Evolutionary conservation across 305 asterid species (phyloP).

Genomic region (Fraxinus baroniana): DNA sequence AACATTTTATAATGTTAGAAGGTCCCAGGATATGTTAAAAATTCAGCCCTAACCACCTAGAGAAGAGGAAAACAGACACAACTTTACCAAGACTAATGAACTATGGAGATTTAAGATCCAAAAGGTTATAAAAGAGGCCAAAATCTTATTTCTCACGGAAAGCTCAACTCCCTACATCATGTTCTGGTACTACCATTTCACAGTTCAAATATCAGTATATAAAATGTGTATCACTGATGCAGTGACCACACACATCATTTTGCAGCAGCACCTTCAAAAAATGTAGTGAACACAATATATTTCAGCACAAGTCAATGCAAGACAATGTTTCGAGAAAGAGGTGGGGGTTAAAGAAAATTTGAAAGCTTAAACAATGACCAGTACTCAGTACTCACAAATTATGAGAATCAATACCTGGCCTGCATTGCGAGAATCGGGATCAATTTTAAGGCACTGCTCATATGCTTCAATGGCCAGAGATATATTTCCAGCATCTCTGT

Average conservation of each 20-base stretch:
- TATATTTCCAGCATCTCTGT: conserved; percentile 98
- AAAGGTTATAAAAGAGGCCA: neutral
- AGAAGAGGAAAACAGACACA: neutral
- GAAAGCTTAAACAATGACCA: neutral
- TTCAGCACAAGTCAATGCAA: neutral
- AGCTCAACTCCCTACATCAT: neutral
- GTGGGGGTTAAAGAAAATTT: neutral
- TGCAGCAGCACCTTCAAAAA: conserved; percentile 11
- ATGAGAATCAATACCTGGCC: conserved; percentile 40
- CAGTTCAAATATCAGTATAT: neutral
- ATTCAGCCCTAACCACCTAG: neutral
- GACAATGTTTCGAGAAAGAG: conserved; percentile 14
- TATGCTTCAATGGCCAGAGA: conserved; percentile 97
- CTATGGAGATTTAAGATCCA: neutral
- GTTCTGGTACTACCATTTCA: neutral
- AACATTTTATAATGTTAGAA: neutral
- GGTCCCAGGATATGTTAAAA: neutral
- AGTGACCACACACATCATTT: conserved; percentile 1
- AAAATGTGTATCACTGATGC: neutral
- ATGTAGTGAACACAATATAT: conserved; percentile 9
- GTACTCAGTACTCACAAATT: conserved; percentile 34
- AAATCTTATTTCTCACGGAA: neutral
- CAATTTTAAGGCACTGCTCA: conserved; percentile 97
- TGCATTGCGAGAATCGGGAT: conserved; percentile 90
- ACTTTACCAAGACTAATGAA: neutral